A percentile compares a stretch with the other conserved stretches of the same genome.
Conservation (phyloP, 208 protist genomes). For the Leishmania braziliensis region DNA sequence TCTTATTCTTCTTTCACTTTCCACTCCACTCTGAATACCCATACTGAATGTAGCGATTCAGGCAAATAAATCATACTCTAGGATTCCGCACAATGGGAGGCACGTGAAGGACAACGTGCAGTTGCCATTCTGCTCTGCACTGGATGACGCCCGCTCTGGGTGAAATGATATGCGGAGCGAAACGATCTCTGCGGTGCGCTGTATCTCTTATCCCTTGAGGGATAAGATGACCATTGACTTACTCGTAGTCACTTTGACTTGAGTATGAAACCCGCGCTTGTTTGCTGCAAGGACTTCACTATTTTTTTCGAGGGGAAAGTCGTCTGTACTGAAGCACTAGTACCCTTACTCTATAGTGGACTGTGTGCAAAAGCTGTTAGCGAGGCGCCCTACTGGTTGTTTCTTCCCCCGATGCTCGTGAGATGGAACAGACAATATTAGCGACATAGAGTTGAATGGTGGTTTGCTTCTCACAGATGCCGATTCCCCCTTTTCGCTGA, state of each 20-base stretch:
- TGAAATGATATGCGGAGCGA: not conserved
- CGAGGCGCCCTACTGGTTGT: not conserved
- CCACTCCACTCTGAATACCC: not conserved
- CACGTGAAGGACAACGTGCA: not conserved
- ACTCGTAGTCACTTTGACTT: slow-evolving; percentile 8
- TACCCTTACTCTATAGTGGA: not conserved
- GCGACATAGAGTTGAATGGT: slow-evolving; percentile 5
- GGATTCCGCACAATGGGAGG: not conserved
- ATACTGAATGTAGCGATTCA: not conserved
- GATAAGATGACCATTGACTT: slow-evolving; percentile 20
- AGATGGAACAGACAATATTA: slow-evolving; percentile 7
- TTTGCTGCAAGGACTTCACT: not conserved
- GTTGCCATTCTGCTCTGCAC: not conserved
- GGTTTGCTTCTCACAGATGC: slow-evolving; percentile 1
- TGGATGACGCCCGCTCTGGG: not conserved
- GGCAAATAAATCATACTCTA: not conserved
- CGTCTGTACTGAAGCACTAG: not conserved
- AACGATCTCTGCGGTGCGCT: not conserved
- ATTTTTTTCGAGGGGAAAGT: not conserved
- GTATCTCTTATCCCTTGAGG: not conserved
- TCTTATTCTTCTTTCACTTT: slow-evolving; percentile 8
- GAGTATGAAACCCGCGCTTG: slow-evolving; percentile 21
- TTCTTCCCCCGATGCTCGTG: not conserved
- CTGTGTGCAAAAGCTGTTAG: not conserved
- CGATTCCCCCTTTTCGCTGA: not conserved